These are phyloP conservation scores for Jasminum sambac DNA, from an alignment of 257 asterid genomes.

Conservation along the genomic window DNA sequence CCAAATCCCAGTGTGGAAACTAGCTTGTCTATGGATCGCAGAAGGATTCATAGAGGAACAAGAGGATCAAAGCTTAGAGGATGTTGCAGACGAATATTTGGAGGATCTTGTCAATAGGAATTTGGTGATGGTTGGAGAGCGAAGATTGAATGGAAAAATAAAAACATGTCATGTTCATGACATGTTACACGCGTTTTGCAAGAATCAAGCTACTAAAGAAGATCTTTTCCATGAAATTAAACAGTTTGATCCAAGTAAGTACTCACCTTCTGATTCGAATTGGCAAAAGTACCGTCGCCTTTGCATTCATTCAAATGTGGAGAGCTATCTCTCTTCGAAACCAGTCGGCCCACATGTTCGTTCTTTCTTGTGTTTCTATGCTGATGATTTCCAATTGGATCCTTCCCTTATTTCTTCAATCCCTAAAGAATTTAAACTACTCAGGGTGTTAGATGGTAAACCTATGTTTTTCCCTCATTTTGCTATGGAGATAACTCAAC, in stretches of 20 bases:
- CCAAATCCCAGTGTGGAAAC: conserved; percentile 6
- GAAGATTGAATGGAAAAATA: conserved; percentile 21
- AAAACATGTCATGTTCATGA: conserved; percentile 26
- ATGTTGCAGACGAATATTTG: conserved; percentile 9
- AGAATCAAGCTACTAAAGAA: conserved; percentile 11
- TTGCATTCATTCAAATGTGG: conserved; percentile 20
- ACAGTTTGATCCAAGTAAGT: not conserved
- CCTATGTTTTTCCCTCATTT: conserved; percentile 17
- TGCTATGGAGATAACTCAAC: conserved; percentile 7
- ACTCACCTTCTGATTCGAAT: not conserved
- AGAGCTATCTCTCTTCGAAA: not conserved
- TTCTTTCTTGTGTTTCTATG: conserved; percentile 20
- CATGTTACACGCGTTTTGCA: conserved; percentile 23
- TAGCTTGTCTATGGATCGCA: conserved; percentile 11
- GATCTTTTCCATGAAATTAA: conserved; percentile 23
- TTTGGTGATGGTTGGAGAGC: too few relatives aligned
- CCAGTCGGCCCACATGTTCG: conserved; percentile 21
- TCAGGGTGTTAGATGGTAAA: conserved; percentile 29
- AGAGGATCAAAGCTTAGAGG: conserved; percentile 9
- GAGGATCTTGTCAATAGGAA: conserved; percentile 20
- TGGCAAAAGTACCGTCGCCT: conserved; percentile 12
- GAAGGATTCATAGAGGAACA: conserved; percentile 18
- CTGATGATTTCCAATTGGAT: conserved; percentile 13
- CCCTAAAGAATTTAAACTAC: conserved; percentile 16
- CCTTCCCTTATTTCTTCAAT: not conserved